Base-by-base conservation (phyloP, 768 basidiomycete genomes). In the Termitomyces sp. region DNA sequence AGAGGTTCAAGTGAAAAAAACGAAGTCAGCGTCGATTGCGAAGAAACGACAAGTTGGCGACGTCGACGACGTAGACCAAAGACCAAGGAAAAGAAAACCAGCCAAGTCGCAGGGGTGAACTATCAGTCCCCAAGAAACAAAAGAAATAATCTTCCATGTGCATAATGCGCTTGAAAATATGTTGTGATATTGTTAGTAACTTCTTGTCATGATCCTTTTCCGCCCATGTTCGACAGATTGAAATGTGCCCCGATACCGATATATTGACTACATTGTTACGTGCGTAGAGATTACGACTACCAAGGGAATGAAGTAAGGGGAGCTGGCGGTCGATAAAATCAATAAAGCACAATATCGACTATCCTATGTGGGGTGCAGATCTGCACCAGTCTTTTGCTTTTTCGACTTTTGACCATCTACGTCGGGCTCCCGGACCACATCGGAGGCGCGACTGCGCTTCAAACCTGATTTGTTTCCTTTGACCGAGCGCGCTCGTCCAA, bases 371-470 rank as follows among this genome's bases (percentile, higher is more conserved):
- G 28, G 10, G 5, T 17, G 44, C 21, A 38, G 17, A 37, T 56
- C 43, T 28, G 12, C 17, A 19, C 15, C 42, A 31, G 67, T 67
- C 61, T 67, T 76, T 52, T 68, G 63, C 56, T 68, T 74, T 64
- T 76, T 79, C 28, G 60, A 48, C 53, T 67, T 73, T 41, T 72
- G 68, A 45, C 62, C 60, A 9, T 70, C 68, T 17, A 54, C 66
- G 6, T 70, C 71, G 31, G 63, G 62, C 11, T 54, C 55, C 8
- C 61, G 50, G 21, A 58, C 50, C 21, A 64, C 61, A 30, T 73
- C 72, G 47, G 68, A 66, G 17, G 69, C 67, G 31, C 73, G 67
- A 7, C 66, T 66, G 42, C 76, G 66, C 61, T 79, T 78, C 38
- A 74, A 53, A 33, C 72, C 72, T 6, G 70, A 68, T 54, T 62